Base-by-base conservation (phyloP, 1,284 basidiomycete species). In the Singerocomus rubriflavus region DNA sequence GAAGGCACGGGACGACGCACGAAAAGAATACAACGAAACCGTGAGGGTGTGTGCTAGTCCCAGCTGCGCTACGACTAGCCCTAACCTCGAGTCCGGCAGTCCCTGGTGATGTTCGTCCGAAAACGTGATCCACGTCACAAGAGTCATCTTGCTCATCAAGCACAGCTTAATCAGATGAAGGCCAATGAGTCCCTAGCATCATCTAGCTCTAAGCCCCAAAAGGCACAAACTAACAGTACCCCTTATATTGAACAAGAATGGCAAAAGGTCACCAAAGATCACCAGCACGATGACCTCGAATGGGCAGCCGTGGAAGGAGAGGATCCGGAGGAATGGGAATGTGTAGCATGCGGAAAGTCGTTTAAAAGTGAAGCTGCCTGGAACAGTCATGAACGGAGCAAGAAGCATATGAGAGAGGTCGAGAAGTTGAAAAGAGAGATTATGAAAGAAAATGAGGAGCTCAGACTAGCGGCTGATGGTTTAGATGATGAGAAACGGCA, bases 71-170 rank as follows among this genome's bases (percentile, higher is more conserved):
- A 1, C 27, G 21, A 35, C 37, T 27, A 25, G 6, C 40, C n/a
- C 43, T 45, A 16, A 55, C 16, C 12, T 26, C 11, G 30, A 10
- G 14, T 41, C 31, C 6, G 44, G 13, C 58, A 94, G 89, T 85
- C 86, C 39, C 77, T 99, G 6, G 90, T 88, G 2, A 79, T 79
- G 58, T 98, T 97, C 66, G 72, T 98, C 48, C 88, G 94, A 48
- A 96, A 95, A 70, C 87, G 96, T 43, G 96, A 99, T 67, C 94
- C 95, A 2, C 82, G 96, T 10, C 93, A 91, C 73, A 94, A 93
- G 67, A 76, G 75, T 3, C 80, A 90, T 66, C 72, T 87, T 39
- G 76, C 75, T 11, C 73, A 71, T 29, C 84, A 85, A 61, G 70
- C 69, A 16, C 62, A 62, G 43, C 48, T 57, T 40, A 61, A 71